phyloP scores from a whole-genome alignment of 176 grass and related monocot genomes.

The Musa troglodytarum region DNA sequence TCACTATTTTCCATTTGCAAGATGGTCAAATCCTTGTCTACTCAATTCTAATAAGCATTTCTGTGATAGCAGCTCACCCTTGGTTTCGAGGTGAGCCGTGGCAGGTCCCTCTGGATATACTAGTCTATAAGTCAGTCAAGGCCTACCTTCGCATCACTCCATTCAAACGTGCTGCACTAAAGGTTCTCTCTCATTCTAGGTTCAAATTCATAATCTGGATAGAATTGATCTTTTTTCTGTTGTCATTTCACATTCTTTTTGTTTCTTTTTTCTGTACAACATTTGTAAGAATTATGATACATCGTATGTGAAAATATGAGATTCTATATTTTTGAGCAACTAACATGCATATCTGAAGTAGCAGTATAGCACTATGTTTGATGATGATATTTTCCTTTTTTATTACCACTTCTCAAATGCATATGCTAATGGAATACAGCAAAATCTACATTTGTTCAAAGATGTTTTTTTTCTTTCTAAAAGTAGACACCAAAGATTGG shows the following conservation, averaged over 20 bases:
- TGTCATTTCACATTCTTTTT: background rate
- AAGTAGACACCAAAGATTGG: background rate
- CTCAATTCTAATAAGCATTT: background rate
- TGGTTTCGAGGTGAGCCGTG: constrained; percentile 7
- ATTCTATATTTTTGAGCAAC: too few species aligned
- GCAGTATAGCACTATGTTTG: too few species aligned
- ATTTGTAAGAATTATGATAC: background rate
- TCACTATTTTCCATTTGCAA: background rate
- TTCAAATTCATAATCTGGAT: background rate
- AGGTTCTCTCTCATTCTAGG: constrained; percentile 4
- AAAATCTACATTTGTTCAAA: background rate
- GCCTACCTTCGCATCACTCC: background rate
- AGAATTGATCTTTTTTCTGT: background rate
- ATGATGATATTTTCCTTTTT: too few species aligned
- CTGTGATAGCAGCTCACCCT: constrained; percentile 14
- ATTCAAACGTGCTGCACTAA: constrained; percentile 14
- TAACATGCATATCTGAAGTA: too few species aligned
- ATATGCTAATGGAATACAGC: background rate
- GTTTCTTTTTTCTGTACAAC: background rate
- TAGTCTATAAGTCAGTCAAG: constrained; percentile 14
- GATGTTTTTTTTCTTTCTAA: background rate
- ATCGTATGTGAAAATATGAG: too few species aligned
- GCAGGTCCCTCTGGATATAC: constrained; percentile 5
- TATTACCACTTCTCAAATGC: background rate
- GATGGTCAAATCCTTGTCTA: background rate